phyloP scores from a whole-genome alignment of 371 early-diverging fungal genomes.

The Haplosporangium sp. region DNA sequence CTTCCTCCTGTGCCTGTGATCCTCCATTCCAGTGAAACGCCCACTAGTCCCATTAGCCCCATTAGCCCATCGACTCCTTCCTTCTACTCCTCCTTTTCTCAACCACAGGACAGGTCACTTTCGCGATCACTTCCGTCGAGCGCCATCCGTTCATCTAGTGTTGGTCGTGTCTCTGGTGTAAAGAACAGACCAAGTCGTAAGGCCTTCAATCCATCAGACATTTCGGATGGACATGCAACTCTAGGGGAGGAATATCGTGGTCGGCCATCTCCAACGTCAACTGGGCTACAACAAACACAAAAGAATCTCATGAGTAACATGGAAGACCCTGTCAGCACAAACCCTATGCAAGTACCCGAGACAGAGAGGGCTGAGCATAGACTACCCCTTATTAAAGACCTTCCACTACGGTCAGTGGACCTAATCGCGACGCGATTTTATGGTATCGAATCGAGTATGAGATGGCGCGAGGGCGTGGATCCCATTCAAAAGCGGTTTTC shows the following conservation, averaged over 20 bases:
- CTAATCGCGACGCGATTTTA: slow-evolving; percentile 44
- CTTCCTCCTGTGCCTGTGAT: slow-evolving; percentile 47
- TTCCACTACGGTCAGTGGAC: slow-evolving; percentile 17
- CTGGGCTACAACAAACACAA: neutral
- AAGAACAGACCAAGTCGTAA: slow-evolving; percentile 21
- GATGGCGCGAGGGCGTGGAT: slow-evolving; percentile 53
- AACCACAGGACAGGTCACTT: slow-evolving; percentile 7
- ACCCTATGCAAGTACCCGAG: slow-evolving; percentile 7
- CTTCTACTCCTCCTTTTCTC: slow-evolving; percentile 18
- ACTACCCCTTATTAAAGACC: neutral
- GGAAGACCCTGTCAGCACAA: slow-evolving; percentile 6
- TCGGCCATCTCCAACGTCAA: neutral
- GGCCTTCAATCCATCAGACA: neutral
- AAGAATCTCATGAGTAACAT: neutral
- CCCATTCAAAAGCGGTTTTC: slow-evolving; percentile 51
- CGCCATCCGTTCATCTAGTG: slow-evolving; percentile 23
- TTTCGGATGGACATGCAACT: slow-evolving; percentile 1
- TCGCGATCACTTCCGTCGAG: slow-evolving; percentile 10
- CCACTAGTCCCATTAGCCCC: slow-evolving; percentile 36
- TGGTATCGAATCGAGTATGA: slow-evolving; percentile 55
- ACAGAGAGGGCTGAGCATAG: slow-evolving; percentile 10
- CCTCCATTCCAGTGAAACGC: slow-evolving; percentile 42
- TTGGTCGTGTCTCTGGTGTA: slow-evolving; percentile 18
- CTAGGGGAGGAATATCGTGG: slow-evolving; percentile 11
- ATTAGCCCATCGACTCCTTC: slow-evolving; percentile 25